A percentile compares a stretch with the other conserved stretches of the same genome.
Conservation (phyloP, 2,329 filamentous ascomycete genomes). For the Aspergillus alliaceus region DNA sequence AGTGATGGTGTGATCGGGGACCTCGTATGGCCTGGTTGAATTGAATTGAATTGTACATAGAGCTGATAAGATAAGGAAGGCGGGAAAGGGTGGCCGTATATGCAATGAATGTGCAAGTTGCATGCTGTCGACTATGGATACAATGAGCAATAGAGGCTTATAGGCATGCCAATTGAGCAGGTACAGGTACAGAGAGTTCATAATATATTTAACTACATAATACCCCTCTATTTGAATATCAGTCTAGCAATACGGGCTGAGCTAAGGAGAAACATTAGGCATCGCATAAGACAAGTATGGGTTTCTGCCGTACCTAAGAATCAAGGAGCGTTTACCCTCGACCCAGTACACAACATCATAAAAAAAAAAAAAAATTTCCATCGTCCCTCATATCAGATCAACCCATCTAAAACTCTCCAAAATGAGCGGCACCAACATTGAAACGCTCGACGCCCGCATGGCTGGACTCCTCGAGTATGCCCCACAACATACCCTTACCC, state of each 20-base stretch:
- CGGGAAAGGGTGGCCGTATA: neutral
- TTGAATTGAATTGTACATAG: neutral
- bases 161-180: no score
- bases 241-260: no score
- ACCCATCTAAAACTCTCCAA: neutral
- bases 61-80: neutral
- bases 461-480: conserved; percentile 26
- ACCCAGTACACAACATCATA: neutral
- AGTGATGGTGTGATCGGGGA: neutral
- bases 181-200: no score
- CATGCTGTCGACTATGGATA: no score
- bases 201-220: no score
- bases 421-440: conserved; percentile 24
- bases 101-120: no score
- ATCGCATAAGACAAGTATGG: no score
- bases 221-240: no score
- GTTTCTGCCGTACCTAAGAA: no score
- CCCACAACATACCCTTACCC: neutral
- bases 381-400: no score
- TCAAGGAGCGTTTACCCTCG: neutral
- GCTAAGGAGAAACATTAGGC: no score
- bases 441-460: neutral
- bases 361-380: neutral
- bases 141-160: no score
- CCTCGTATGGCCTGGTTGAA: neutral